phyloP scores from a whole-genome alignment of 1,284 basidiomycete species.

The Tilletia setariae region DNA sequence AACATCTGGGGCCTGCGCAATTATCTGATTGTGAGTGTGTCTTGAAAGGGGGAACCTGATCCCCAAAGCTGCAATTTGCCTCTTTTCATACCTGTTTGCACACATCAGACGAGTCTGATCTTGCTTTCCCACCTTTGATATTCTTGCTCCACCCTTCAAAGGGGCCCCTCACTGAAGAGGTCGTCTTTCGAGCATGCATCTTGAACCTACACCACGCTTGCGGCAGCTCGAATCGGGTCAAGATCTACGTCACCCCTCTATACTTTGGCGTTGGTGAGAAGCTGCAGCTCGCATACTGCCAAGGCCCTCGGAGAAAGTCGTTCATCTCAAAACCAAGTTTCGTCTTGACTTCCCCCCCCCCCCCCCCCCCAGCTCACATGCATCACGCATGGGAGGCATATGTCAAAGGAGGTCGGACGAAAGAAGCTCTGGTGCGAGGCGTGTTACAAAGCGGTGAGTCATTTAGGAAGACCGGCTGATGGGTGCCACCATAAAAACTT shows the following conservation, averaged over 20 bases:
- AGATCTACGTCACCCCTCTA: slow-evolving; percentile 77
- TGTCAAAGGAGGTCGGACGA: slow-evolving; percentile 57
- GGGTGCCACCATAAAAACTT: no score
- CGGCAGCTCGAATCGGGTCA: slow-evolving; percentile 61
- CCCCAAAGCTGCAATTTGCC: no score
- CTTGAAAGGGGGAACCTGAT: background rate
- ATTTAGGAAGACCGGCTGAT: no score
- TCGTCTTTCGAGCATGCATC: slow-evolving; percentile 84
- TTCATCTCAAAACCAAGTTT: background rate
- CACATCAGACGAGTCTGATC: background rate
- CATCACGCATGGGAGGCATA: slow-evolving; percentile 87
- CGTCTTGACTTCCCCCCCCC: background rate
- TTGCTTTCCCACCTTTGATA: background rate
- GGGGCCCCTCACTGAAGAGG: slow-evolving; percentile 87
- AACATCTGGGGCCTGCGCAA: slow-evolving; percentile 69
- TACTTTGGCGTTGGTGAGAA: slow-evolving; percentile 70
- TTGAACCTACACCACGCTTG: slow-evolving; percentile 70
- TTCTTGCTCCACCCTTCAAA: slow-evolving; percentile 49
- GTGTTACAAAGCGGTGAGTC: slow-evolving; percentile 64
- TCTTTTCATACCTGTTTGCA: background rate
- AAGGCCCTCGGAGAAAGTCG: no score
- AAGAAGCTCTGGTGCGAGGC: slow-evolving; percentile 65
- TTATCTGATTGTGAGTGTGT: slow-evolving; percentile 67
- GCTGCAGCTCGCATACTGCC: no score
- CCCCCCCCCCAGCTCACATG: slow-evolving; percentile 64